Percentiles rank a stretch among this genome's conserved stretches.
phyloP scores from a whole-genome alignment of 176 grass and related monocot species.

The Oryza nivara region DNA sequence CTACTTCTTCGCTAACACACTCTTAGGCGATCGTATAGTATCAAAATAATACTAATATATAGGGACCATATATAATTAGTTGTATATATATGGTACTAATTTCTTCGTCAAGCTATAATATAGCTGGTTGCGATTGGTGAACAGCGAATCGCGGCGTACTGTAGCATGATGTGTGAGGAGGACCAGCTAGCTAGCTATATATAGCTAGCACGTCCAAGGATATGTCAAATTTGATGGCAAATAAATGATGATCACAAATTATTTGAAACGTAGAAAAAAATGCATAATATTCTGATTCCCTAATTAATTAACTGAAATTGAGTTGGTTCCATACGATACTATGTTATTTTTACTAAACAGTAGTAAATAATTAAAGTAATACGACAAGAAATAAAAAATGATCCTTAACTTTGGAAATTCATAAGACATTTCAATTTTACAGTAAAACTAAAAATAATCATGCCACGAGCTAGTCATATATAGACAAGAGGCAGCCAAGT shows the following conservation, averaged over 20 bases:
- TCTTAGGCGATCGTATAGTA: neutral
- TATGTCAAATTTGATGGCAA: neutral
- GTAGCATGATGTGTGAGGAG: neutral
- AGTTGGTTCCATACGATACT: neutral
- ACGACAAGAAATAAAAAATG: too few relatives aligned
- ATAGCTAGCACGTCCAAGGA: neutral
- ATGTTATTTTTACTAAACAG: neutral
- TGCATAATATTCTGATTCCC: neutral
- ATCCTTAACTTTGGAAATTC: too few relatives aligned
- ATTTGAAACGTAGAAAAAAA: neutral
- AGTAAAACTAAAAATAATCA: neutral
- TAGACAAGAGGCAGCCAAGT: neutral
- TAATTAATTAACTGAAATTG: neutral
- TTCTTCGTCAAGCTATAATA: neutral
- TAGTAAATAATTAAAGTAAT: neutral
- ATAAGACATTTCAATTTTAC: neutral
- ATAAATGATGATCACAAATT: neutral
- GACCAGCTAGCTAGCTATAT: neutral
- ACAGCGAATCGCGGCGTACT: neutral
- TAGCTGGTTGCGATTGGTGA: neutral
- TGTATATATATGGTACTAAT: neutral
- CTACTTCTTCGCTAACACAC: neutral
- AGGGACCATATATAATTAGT: neutral
- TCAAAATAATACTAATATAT: neutral
- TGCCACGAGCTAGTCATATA: neutral